These are phyloP conservation scores for Cucurbita ficifolia DNA, from an alignment of 306 rosid species.

Conservation along the genomic window DNA sequence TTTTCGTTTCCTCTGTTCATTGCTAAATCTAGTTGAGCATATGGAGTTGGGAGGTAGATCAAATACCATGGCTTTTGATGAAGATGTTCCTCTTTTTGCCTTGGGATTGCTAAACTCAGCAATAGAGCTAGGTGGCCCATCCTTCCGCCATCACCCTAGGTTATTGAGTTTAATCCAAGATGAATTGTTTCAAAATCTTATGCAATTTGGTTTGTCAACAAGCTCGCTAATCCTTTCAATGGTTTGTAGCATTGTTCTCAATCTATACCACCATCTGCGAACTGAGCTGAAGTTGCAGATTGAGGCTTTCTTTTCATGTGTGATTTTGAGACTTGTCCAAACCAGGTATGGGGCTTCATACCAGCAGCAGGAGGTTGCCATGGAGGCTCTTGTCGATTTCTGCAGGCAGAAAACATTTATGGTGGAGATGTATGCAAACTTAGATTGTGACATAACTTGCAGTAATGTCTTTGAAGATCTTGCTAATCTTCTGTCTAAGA, in stretches of 20 bases:
- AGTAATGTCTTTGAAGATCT: conserved; percentile 91
- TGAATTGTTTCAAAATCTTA: conserved; percentile 24
- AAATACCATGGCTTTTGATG: conserved; percentile 76
- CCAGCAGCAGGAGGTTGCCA: conserved; percentile 89
- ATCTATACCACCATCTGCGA: conserved; percentile 70
- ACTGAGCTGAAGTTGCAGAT: conserved; percentile 75
- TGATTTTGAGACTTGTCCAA: conserved; percentile 81
- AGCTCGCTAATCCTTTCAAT: conserved; percentile 79
- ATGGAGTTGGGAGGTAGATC: conserved; percentile 57
- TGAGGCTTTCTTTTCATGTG: conserved; percentile 88
- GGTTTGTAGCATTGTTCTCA: conserved; percentile 76
- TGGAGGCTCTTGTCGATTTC: conserved; percentile 90
- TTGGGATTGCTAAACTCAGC: conserved; percentile 76
- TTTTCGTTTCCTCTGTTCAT: conserved; percentile 76
- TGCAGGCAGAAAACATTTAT: conserved; percentile 87
- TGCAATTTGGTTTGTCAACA: conserved; percentile 39
- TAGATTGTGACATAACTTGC: conserved; percentile 90
- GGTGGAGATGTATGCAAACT: conserved; percentile 93
- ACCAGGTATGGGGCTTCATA: conserved; percentile 78
- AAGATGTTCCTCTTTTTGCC: conserved; percentile 91
- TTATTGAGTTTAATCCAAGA: conserved; percentile 33
- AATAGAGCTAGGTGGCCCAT: conserved; percentile 85
- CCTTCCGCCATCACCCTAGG: conserved; percentile 54
- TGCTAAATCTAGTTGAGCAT: conserved; percentile 68
- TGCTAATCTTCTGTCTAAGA: conserved; percentile 75